A percentile compares a stretch with the other conserved stretches of the same genome.
Conservation (phyloP, 352 stramenopile species). For the Globisporangium spiculum region DNA sequence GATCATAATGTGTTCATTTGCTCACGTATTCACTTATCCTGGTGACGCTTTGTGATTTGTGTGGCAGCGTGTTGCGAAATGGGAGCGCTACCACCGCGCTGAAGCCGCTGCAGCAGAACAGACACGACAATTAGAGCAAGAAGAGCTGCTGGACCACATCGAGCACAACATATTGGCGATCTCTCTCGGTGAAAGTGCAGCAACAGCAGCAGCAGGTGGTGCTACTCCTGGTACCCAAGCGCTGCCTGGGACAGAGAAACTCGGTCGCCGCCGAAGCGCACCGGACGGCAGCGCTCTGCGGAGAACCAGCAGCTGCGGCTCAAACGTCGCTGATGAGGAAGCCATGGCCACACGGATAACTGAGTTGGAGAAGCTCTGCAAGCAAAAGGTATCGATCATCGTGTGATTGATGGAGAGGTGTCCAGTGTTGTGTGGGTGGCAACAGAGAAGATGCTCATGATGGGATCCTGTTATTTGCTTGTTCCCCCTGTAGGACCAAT, state of each 20-base stretch:
- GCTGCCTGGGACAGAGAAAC: not conserved
- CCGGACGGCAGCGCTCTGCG: conserved; percentile 12
- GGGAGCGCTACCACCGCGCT: conserved; percentile 53
- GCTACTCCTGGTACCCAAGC: not conserved
- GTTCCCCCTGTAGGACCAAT: conserved; percentile 45
- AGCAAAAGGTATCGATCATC: conserved; percentile 61
- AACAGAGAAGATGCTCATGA: not conserved
- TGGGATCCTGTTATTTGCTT: not conserved
- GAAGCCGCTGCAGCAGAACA: conserved; percentile 35
- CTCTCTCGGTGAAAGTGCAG: conserved; percentile 28
- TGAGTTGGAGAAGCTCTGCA: conserved; percentile 69
- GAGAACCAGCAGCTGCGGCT: conserved; percentile 1
- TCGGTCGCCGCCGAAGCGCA: conserved; percentile 14
- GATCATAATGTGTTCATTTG: not conserved
- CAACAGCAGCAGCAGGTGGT: not conserved
- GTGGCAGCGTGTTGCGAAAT: conserved; percentile 47
- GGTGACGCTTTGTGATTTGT: not conserved
- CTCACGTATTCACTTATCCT: not conserved
- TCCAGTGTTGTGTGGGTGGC: not conserved
- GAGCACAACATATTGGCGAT: conserved; percentile 36
- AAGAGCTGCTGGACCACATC: conserved; percentile 52
- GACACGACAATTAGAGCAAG: conserved; percentile 40
- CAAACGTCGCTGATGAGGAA: conserved; percentile 15
- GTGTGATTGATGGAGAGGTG: not conserved
- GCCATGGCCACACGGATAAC: conserved; percentile 33